Base-by-base conservation (phyloP, 1,139 yeast genomes). In the Meyerozyma sp. region DNA sequence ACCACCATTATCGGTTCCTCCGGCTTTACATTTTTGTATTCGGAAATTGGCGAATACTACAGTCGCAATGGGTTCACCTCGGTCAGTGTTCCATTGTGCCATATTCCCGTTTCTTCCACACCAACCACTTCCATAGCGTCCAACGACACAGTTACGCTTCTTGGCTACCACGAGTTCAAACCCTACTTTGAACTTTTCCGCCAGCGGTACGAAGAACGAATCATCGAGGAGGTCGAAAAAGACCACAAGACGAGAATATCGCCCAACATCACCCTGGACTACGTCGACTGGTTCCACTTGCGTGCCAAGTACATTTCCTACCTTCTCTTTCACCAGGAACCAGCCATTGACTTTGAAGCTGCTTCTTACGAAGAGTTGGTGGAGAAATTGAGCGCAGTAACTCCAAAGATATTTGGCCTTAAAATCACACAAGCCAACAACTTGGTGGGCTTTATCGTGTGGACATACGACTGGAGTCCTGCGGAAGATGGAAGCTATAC, bases 1-100 rank as follows among this genome's bases (percentile, higher is more conserved):
- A 42, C 38, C 4, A 52, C 57, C 4, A 44, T 51, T 14, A 47
- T 70, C 38, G 70, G 70, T 6, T 49, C 57, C 18, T 68, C 73
- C 44, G 75, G 77, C 14, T 70, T 74, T 43, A 62, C 73, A 11
- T 77, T 73, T 45, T 67, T 84, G 46, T 85, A 84, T 68, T 82
- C 90, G 30, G 94, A 84, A 55, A 75, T 86, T 34, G 91, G 89
- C 5, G 81, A 80, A 45, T 84, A 77, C 59, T 84, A 85, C 58
- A 59, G 68, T 30, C 66, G 69, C 45, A 70, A 75, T 52, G 94
- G 88, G 1, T 85, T 81, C 59, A 62, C 66, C 36, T 73, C 82
- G 1, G 59, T 65, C 44, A 76, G 68, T 35, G 77, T 79, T 8
- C 80, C 68, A 6, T 69, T 55, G 52, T 64, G 55, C 64, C 44